Evolutionary conservation across 1,284 basidiomycete species (phyloP).

Genomic region (Golubevia sp.): DNA sequence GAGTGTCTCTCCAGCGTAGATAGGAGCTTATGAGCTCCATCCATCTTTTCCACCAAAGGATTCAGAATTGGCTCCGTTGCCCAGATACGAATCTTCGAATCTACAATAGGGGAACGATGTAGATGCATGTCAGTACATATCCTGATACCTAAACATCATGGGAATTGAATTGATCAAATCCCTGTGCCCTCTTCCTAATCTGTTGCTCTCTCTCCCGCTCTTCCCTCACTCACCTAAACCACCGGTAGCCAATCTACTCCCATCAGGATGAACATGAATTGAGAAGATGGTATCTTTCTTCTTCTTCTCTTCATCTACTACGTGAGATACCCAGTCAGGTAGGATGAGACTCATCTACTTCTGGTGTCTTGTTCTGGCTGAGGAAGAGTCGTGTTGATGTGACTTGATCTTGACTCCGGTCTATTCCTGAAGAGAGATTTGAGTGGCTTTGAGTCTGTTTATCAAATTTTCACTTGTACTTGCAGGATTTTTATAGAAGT

Average conservation of each 20-base stretch:
- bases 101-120: slow-evolving; percentile 56
- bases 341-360: slow-evolving; percentile 31
- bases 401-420: too few relatives aligned
- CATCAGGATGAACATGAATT: slow-evolving; percentile 91
- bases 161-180: neutral
- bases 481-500: too few relatives aligned
- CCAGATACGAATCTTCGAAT: slow-evolving; percentile 97
- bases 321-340: slow-evolving; percentile 58
- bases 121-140: slow-evolving; percentile 1
- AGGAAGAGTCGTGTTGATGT: too few relatives aligned
- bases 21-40: slow-evolving; percentile 78
- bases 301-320: slow-evolving; percentile 62
- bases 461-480: too few relatives aligned
- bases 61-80: slow-evolving; percentile 89
- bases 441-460: too few relatives aligned
- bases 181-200: too few relatives aligned
- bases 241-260: slow-evolving; percentile 91
- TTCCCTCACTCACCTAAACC: slow-evolving; percentile 68
- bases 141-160: slow-evolving; percentile 3
- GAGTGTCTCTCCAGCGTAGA: slow-evolving; percentile 92
- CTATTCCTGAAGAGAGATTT: too few relatives aligned
- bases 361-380: too few relatives aligned
- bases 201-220: too few relatives aligned
- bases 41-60: slow-evolving; percentile 71
- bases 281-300: slow-evolving; percentile 88